These are phyloP conservation scores for Cyberlindnera mrakii DNA, from an alignment of 805 yeast genomes.

Conservation along the genomic window DNA sequence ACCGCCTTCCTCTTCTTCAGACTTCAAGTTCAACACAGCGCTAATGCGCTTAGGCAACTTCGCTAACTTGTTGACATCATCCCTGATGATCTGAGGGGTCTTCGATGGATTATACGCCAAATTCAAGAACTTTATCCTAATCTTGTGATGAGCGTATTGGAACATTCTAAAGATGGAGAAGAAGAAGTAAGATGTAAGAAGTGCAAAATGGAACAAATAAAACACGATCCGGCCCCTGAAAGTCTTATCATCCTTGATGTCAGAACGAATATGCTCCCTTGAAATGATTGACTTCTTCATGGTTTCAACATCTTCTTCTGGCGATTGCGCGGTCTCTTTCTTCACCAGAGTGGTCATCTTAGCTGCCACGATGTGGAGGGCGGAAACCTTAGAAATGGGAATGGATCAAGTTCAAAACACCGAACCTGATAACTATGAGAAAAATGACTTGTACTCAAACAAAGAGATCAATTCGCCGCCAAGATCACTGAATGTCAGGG, in stretches of 20 bases:
- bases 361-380: too few relatives aligned
- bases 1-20: constrained; percentile 82
- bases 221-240: constrained; percentile 11
- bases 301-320: neutral
- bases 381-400: too few relatives aligned
- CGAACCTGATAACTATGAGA: too few relatives aligned
- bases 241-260: neutral
- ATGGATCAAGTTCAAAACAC: too few relatives aligned
- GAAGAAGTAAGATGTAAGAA: constrained; percentile 47
- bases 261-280: neutral
- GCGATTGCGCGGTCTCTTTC: too few relatives aligned
- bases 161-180: constrained; percentile 50
- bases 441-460: too few relatives aligned
- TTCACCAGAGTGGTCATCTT: too few relatives aligned
- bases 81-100: constrained; percentile 81
- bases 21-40: constrained; percentile 64
- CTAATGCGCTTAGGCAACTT: constrained; percentile 79
- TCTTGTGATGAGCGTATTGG: constrained; percentile 45
- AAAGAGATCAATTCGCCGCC: too few relatives aligned
- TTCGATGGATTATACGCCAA: constrained; percentile 63
- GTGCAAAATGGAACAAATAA: constrained; percentile 19
- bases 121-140: constrained; percentile 51
- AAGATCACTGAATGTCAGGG: too few relatives aligned
- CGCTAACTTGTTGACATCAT: constrained; percentile 64
- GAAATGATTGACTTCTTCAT: neutral